Conservation (phyloP, 106 monocot genomes). For the Iris macrosiphon region DNA sequence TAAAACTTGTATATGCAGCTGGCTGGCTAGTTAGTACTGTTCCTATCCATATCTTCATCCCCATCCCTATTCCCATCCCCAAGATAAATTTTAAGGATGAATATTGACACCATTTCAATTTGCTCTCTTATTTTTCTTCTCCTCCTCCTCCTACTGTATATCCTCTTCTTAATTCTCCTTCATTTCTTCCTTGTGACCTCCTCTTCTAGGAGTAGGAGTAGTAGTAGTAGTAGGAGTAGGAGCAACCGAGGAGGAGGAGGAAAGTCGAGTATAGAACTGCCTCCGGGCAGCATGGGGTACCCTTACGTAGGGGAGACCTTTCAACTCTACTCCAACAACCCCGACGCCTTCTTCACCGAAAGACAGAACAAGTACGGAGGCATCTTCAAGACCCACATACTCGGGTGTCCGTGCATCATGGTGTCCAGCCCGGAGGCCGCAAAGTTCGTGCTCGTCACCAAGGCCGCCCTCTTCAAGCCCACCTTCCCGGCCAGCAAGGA, state of each 20-base stretch:
- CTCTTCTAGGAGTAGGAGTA: neutral
- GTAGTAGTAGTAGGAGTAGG: no score
- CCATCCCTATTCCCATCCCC: no score
- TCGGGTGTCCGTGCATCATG: slow-evolving; percentile 63
- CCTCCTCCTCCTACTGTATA: no score
- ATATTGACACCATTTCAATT: no score
- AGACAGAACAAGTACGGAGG: slow-evolving; percentile 50
- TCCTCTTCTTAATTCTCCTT: no score
- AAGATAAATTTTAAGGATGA: no score
- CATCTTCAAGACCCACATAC: slow-evolving; percentile 84
- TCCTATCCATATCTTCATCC: no score
- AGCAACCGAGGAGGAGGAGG: no score
- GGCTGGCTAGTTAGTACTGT: no score
- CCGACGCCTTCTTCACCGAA: slow-evolving; percentile 42
- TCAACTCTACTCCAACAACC: slow-evolving; percentile 58
- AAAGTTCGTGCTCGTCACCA: slow-evolving; percentile 69
- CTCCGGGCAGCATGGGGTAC: slow-evolving; percentile 71
- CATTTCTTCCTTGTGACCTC: neutral
- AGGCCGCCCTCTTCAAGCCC: slow-evolving; percentile 83
- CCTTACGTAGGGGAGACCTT: slow-evolving; percentile 70
- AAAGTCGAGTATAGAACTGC: slow-evolving; percentile 3
- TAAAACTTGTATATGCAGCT: no score
- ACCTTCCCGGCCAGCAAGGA: slow-evolving; percentile 95
- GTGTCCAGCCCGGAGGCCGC: slow-evolving; percentile 54
- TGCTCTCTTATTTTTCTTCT: no score